Percentiles rank a stretch among this genome's conserved stretches.
phyloP scores from a whole-genome alignment of 345 rosid species.

The Iberis pinnata region DNA sequence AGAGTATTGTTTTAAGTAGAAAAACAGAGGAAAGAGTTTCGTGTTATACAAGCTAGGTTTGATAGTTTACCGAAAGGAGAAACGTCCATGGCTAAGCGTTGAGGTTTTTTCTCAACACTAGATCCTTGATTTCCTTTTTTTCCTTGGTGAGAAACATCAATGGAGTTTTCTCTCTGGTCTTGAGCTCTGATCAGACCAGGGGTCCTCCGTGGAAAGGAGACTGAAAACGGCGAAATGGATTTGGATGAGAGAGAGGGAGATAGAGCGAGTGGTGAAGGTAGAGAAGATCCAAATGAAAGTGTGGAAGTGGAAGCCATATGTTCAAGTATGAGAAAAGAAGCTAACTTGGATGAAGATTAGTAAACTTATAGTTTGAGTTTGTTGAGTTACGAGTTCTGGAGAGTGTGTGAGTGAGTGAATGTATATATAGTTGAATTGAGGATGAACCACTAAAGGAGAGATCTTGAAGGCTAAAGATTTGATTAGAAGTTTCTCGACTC shows the following conservation, averaged over 20 bases:
- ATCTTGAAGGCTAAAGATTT: slow-evolving; percentile 28
- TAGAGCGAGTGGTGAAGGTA: slow-evolving; percentile 20
- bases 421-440: not conserved
- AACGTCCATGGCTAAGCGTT: slow-evolving; percentile 38
- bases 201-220: slow-evolving; percentile 27
- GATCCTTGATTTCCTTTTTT: slow-evolving; percentile 32
- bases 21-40: not conserved
- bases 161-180: slow-evolving; percentile 37
- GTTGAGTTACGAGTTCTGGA: not conserved
- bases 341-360: no score
- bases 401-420: not conserved
- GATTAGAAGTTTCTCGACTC: slow-evolving; percentile 26
- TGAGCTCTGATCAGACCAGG: slow-evolving; percentile 32
- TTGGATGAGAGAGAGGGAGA: slow-evolving; percentile 3
- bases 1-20: not conserved
- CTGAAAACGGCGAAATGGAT: slow-evolving; percentile 20
- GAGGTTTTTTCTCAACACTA: slow-evolving; percentile 43
- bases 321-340: not conserved
- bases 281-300: slow-evolving; percentile 27
- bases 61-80: slow-evolving; percentile 53
- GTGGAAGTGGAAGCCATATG: slow-evolving; percentile 44
- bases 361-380: not conserved
- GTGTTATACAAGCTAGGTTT: not conserved
- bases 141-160: slow-evolving; percentile 47
- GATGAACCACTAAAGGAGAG: slow-evolving; percentile 7